Base-by-base conservation (phyloP, 169 alveolate species). In the Ichthyophthirius multifiliis region DNA sequence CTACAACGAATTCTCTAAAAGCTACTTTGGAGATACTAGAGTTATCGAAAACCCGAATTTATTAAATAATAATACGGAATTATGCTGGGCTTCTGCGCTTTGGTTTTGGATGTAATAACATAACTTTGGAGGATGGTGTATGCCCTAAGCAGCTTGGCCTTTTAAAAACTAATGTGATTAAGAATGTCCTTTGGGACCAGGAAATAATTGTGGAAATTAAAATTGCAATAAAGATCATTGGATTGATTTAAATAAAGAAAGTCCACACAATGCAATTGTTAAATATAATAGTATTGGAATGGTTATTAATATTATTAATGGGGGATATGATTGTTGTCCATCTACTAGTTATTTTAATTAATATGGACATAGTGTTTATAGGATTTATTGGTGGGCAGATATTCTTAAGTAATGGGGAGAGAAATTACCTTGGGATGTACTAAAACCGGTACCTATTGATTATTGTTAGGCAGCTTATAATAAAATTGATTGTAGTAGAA, bases 51-150 rank as follows among this genome's bases (percentile, higher is more conserved):
- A 55, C 43, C 71, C 71, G 23, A 55, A 34, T 55, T 55, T 55
- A 55, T 39, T 55, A 27, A 39, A 55, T 27, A 55, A 23, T 27
- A 23, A 55, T 7, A 55, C 71, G 23, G 71, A 55, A 23, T 55
- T 55, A 7, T 55, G 71, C 43, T 55, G 71, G 71, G 71, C 71
- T 18, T 27, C 43, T 6, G 71, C 71, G 23, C 43, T 55, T 16
- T 55, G 71, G 71, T 55, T 55, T 39, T 55, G 71, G 71, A 55
- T 55, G 71, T 34, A 10, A 20, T 27, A 27, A n/a, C 71, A 55
- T 23, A 39, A 55, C 31, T 55, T 27, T 55, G 71, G 71, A 27
- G 71, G 71, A 10, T 55, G 71, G 71, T 55, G 71, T 39, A 55
- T 55, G 71, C 71, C 71, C 39, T 27, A 55, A 55, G 71, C 71